Conservation (phyloP, 2,329 filamentous ascomycete species). For the Chaetomiaceae sp. region DNA sequence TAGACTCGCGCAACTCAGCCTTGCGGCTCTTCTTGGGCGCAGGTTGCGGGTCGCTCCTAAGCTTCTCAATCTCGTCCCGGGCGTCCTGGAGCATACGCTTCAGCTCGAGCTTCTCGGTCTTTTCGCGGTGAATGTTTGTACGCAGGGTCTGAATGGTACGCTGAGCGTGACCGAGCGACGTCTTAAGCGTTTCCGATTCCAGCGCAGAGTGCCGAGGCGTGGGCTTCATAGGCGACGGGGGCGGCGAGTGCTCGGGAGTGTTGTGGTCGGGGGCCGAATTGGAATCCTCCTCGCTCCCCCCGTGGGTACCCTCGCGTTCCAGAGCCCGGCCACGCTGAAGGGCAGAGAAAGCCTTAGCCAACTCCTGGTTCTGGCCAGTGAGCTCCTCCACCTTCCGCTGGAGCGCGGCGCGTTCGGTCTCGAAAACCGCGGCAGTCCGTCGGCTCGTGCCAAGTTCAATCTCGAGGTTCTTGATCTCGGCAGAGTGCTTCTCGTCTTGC, state of each 20-base stretch:
- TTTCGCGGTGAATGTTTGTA: constrained; percentile 92
- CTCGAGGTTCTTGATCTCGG: constrained; percentile 76
- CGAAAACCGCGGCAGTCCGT: constrained; percentile 71
- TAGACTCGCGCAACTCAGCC: constrained; percentile 62
- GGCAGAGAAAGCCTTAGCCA: constrained; percentile 76
- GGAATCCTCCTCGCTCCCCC: constrained; percentile 58
- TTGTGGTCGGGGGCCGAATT: constrained; percentile 63
- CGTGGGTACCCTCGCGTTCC: constrained; percentile 58
- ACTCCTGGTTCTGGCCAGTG: constrained; percentile 82
- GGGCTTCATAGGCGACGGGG: constrained; percentile 82
- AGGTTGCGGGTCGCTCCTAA: constrained; percentile 50
- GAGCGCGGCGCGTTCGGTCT: constrained; percentile 71
- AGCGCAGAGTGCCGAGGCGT: constrained; percentile 86
- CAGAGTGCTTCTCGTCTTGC: constrained; percentile 73
- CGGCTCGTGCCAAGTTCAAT: constrained; percentile 81
- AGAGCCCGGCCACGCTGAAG: constrained; percentile 59
- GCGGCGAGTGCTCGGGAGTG: constrained; percentile 86
- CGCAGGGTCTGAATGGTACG: constrained; percentile 95
- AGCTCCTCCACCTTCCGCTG: constrained; percentile 86
- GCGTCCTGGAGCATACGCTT: constrained; percentile 93
- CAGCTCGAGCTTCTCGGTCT: constrained; percentile 96
- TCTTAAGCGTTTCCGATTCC: constrained; percentile 94
- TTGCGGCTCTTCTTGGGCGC: constrained; percentile 60
- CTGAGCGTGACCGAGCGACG: constrained; percentile 89
- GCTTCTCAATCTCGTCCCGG: constrained; percentile 80